phyloP scores from a whole-genome alignment of 2,329 filamentous ascomycete species.

The Apiospora koreana region DNA sequence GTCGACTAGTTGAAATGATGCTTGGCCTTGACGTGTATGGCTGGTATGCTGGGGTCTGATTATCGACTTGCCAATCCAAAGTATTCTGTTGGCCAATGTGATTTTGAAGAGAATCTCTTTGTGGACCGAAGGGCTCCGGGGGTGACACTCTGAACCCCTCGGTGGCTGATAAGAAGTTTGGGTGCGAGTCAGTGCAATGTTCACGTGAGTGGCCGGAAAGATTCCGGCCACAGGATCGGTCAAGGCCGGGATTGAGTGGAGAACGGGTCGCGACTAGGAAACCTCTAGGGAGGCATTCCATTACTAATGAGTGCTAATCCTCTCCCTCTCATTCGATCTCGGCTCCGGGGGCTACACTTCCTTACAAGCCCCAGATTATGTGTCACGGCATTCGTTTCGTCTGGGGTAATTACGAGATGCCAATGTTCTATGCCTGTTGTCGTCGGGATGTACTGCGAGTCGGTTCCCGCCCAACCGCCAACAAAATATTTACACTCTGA shows the following conservation, averaged over 20 bases:
- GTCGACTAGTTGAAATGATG: background rate
- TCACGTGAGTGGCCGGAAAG: constrained; percentile 12
- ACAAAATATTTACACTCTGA: background rate
- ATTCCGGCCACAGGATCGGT: constrained; percentile 11
- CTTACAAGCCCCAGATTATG: background rate
- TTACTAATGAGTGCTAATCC: background rate
- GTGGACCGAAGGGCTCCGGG: background rate
- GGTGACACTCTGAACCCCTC: background rate
- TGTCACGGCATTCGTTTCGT: background rate
- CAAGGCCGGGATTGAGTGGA: constrained; percentile 8
- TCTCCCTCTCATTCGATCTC: background rate
- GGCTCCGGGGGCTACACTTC: background rate
- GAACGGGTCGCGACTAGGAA: background rate
- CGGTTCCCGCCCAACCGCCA: background rate
- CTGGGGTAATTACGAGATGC: background rate
- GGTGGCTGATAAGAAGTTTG: background rate
- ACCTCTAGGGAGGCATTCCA: background rate
- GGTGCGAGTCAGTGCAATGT: background rate
- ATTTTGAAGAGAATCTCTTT: background rate
- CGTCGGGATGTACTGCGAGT: background rate
- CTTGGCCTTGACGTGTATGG: background rate
- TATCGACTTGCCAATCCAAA: background rate
- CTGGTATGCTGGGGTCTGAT: background rate
- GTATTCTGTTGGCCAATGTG: background rate
- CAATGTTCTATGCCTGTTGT: background rate